Evolutionary conservation across 768 basidiomycete species (phyloP).

Genomic region (Dendrothele bispora): DNA sequence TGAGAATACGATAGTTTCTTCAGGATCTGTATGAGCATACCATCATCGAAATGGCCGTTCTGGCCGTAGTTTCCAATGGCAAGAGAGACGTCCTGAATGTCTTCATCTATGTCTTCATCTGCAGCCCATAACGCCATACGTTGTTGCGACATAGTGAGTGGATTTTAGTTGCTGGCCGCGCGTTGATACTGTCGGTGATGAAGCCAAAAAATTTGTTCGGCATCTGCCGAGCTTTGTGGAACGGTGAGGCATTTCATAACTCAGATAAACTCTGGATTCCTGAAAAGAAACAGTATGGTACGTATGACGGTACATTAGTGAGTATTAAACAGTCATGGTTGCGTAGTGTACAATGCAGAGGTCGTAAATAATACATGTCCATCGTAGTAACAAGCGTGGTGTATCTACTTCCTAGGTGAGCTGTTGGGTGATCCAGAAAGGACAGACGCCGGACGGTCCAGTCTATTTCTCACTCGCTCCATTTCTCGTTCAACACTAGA

Average conservation of each 20-base stretch:
- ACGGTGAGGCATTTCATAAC: too few relatives aligned
- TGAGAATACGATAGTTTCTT: constrained; percentile 11
- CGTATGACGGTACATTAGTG: too few relatives aligned
- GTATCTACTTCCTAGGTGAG: constrained; percentile 31
- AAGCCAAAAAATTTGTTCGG: too few relatives aligned
- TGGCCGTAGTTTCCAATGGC: constrained; percentile 72
- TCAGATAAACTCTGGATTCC: too few relatives aligned
- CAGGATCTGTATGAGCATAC: constrained; percentile 30
- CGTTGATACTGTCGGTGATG: too few relatives aligned
- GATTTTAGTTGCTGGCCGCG: too few relatives aligned
- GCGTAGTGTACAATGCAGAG: too few relatives aligned
- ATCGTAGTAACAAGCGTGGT: too few relatives aligned
- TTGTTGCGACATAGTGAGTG: constrained; percentile 58
- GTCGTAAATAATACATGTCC: not conserved
- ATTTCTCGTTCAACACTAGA: constrained; percentile 63
- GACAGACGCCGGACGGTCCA: constrained; percentile 55
- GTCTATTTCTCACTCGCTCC: constrained; percentile 65
- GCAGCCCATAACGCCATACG: constrained; percentile 74
- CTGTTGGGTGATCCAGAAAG: constrained; percentile 25
- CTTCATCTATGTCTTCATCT: constrained; percentile 80
- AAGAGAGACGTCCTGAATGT: constrained; percentile 62
- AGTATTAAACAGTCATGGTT: too few relatives aligned
- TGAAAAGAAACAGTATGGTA: too few relatives aligned
- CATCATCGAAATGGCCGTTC: constrained; percentile 66
- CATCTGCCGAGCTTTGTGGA: too few relatives aligned